phyloP scores from a whole-genome alignment of 352 stramenopile genomes.

The Phytophthora litchii region DNA sequence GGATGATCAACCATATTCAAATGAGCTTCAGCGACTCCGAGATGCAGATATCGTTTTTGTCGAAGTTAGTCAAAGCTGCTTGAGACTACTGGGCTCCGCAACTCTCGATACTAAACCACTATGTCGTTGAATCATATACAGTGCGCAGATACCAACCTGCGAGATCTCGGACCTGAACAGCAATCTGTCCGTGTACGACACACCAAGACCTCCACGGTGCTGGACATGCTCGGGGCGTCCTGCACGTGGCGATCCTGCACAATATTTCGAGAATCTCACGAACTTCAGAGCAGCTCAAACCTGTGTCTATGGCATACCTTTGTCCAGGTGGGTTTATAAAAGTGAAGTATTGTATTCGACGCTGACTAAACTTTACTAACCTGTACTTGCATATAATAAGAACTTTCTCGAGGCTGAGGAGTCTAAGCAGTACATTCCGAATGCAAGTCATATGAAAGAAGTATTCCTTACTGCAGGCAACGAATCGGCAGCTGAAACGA shows the following conservation, averaged over 20 bases:
- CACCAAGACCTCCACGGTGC: constrained; percentile 4
- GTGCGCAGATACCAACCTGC: constrained; percentile 4
- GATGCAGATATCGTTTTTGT: constrained; percentile 32
- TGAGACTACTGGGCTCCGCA: neutral
- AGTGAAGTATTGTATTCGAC: neutral
- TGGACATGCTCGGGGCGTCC: constrained; percentile 19
- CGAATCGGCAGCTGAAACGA: constrained; percentile 18
- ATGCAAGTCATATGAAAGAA: constrained; percentile 20
- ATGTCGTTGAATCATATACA: neutral
- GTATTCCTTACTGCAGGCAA: constrained; percentile 7
- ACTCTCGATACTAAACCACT: neutral
- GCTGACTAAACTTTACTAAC: constrained; percentile 1
- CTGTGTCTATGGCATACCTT: constrained; percentile 42
- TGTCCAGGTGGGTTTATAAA: constrained; percentile 25
- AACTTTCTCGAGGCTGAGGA: constrained; percentile 30
- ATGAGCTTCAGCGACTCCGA: constrained; percentile 12
- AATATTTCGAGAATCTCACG: neutral
- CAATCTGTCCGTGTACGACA: neutral
- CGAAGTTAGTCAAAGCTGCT: constrained; percentile 18
- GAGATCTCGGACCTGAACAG: neutral
- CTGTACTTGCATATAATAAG: constrained; percentile 9
- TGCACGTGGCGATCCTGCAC: constrained; percentile 52
- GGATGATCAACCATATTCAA: constrained; percentile 4
- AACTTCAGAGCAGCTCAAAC: neutral
- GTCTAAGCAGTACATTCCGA: constrained; percentile 36